Evolutionary conservation across 768 basidiomycete species (phyloP).

Genomic region (Kwoniella europaea): DNA sequence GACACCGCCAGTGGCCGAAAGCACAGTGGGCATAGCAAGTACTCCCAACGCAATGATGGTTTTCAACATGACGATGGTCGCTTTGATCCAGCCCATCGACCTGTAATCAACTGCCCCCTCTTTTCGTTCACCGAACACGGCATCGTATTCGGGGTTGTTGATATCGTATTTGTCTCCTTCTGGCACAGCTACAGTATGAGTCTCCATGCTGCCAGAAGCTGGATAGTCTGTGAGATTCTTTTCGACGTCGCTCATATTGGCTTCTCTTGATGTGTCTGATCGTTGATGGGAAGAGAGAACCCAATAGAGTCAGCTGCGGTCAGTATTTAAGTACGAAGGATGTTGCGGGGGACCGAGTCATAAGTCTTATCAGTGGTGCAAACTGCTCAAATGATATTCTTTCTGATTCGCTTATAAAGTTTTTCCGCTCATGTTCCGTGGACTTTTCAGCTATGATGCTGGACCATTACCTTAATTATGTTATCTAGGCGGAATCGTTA

Average conservation of each 20-base stretch:
- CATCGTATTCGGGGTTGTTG: slow-evolving; percentile 36
- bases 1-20: slow-evolving; percentile 42
- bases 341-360: slow-evolving; percentile 3
- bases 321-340: not conserved
- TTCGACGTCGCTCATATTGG: slow-evolving; percentile 14
- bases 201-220: slow-evolving; percentile 3
- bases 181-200: slow-evolving; percentile 6
- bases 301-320: not conserved
- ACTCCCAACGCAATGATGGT: slow-evolving; percentile 52
- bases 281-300: slow-evolving; percentile 7
- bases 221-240: slow-evolving; percentile 9
- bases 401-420: slow-evolving; percentile 6
- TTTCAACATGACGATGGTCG: slow-evolving; percentile 48
- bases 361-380: not conserved
- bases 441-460: not conserved
- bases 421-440: slow-evolving; percentile 26
- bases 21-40: slow-evolving; percentile 43
- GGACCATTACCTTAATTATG: not conserved
- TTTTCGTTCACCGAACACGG: slow-evolving; percentile 42
- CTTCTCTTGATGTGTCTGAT: not conserved
- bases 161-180: slow-evolving; percentile 19
- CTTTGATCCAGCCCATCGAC: slow-evolving; percentile 48
- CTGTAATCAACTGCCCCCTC: slow-evolving; percentile 47
- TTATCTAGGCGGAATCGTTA: not conserved
- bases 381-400: not conserved